These are phyloP conservation scores for Amylocystis lapponica DNA, from an alignment of 768 basidiomycete genomes.

Conservation along the genomic window DNA sequence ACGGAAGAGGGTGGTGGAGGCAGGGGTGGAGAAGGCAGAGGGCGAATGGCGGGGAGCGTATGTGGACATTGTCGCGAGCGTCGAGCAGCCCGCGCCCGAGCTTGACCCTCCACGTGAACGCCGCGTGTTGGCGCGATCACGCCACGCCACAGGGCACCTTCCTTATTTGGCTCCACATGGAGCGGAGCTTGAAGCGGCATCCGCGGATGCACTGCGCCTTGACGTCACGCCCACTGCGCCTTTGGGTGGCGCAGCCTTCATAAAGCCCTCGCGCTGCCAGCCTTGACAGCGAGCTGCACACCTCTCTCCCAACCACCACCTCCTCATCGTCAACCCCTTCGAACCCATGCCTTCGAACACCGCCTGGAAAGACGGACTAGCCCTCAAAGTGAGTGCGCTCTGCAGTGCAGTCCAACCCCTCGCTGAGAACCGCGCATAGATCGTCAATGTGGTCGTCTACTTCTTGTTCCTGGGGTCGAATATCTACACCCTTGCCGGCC, in stretches of 20 bases:
- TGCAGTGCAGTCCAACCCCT: neutral
- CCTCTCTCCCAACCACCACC: neutral
- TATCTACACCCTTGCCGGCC: slow-evolving; percentile 78
- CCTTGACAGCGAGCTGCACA: neutral
- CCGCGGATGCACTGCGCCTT: slow-evolving; percentile 4
- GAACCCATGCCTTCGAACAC: slow-evolving; percentile 27
- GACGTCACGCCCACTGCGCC: slow-evolving; percentile 4
- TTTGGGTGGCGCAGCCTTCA: neutral
- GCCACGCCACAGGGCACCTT: no score
- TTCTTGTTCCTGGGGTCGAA: slow-evolving; percentile 87
- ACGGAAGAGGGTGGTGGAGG: slow-evolving; percentile 79
- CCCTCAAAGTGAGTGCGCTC: slow-evolving; percentile 60
- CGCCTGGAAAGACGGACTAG: slow-evolving; percentile 73
- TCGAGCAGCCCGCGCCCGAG: slow-evolving; percentile 4
- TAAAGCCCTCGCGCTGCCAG: neutral
- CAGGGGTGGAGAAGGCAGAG: slow-evolving; percentile 44
- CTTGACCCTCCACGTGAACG: slow-evolving; percentile 5
- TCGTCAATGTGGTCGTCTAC: slow-evolving; percentile 80
- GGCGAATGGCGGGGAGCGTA: slow-evolving; percentile 30
- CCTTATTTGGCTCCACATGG: neutral
- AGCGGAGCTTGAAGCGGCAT: neutral
- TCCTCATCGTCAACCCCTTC: neutral
- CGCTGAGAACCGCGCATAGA: slow-evolving; percentile 28
- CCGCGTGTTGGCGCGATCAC: slow-evolving; percentile 2
- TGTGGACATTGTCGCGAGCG: slow-evolving; percentile 22